A percentile compares a stretch with the other conserved stretches of the same genome.
Conservation (phyloP, 805 yeast genomes). For the Yarrowia sp. region DNA sequence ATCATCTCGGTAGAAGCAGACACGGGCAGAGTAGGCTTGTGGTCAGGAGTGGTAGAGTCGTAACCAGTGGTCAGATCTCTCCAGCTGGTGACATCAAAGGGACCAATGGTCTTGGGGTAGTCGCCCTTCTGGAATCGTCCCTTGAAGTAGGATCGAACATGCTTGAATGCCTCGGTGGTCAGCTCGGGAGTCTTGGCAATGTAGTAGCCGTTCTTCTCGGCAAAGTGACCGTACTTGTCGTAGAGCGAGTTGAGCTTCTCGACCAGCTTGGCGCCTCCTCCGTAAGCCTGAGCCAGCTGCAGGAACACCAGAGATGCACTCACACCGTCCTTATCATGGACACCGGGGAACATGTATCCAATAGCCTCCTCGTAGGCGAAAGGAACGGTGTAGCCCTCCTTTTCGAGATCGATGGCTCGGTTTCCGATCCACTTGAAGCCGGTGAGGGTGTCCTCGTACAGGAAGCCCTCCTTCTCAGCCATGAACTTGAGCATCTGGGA, state of each 20-base stretch:
- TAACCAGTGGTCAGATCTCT: conserved; percentile 85
- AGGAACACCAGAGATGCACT: conserved; percentile 78
- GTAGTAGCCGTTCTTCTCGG: conserved; percentile 88
- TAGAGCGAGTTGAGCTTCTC: conserved; percentile 66
- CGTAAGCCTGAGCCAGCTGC: conserved; percentile 59
- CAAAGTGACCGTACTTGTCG: conserved; percentile 75
- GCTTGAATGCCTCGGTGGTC: conserved; percentile 63
- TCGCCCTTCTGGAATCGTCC: conserved; percentile 41
- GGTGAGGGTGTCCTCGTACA: conserved; percentile 81
- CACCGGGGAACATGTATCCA: conserved; percentile 86
- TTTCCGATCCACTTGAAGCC: conserved; percentile 99
- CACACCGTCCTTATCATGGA: conserved; percentile 93
- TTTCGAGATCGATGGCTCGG: conserved; percentile 74
- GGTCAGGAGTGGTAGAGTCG: conserved; percentile 69
- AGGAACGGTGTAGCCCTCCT: conserved; percentile 71
- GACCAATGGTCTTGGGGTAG: conserved; percentile 63
- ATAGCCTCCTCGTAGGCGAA: conserved; percentile 96
- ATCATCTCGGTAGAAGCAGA: conserved; percentile 86
- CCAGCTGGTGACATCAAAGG: conserved; percentile 66
- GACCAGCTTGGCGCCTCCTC: conserved; percentile 52
- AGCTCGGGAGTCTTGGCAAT: conserved; percentile 61
- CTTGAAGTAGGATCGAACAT: conserved; percentile 53
- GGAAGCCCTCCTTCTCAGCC: conserved; percentile 67
- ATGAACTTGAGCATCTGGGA: conserved; percentile 77
- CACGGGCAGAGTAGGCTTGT: conserved; percentile 69